Evolutionary conservation across 2,329 filamentous ascomycete genomes (phyloP).

Genomic region (Volutella citrinella): DNA sequence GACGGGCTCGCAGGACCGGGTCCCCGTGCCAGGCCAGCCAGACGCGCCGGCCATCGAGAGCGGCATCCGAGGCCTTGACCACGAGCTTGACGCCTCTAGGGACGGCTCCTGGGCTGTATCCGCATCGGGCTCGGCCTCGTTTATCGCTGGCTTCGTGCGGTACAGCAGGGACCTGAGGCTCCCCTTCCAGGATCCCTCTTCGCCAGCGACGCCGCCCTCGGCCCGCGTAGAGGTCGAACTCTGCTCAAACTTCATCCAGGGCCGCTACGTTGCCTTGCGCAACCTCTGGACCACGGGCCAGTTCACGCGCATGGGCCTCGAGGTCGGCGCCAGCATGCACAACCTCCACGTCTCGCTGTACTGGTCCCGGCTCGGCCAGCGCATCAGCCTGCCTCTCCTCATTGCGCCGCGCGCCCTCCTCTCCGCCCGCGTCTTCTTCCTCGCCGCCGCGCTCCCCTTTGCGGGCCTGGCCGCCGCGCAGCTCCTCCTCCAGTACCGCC

Average conservation of each 20-base stretch:
- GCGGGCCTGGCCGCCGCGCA: slow-evolving; percentile 37
- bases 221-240: slow-evolving; percentile 43
- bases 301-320: slow-evolving; percentile 42
- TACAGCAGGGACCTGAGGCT: slow-evolving; percentile 30
- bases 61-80: slow-evolving; percentile 38
- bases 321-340: slow-evolving; percentile 39
- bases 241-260: slow-evolving; percentile 32
- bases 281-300: slow-evolving; percentile 40
- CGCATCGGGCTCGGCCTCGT: slow-evolving; percentile 25
- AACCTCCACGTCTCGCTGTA: slow-evolving; percentile 45
- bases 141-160: slow-evolving; percentile 33
- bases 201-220: slow-evolving; percentile 12
- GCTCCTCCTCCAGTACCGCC: slow-evolving; percentile 21
- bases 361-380: slow-evolving; percentile 44
- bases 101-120: slow-evolving; percentile 41
- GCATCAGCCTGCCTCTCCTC: slow-evolving; percentile 42
- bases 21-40: slow-evolving; percentile 9
- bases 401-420: slow-evolving; percentile 30
- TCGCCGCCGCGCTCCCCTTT: slow-evolving; percentile 38
- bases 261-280: slow-evolving; percentile 41
- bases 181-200: slow-evolving; percentile 18
- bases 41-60: slow-evolving; percentile 20
- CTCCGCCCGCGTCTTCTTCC: slow-evolving; percentile 33
- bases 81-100: slow-evolving; percentile 22
- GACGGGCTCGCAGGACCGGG: slow-evolving; percentile 17